Evolutionary conservation across 805 yeast genomes (phyloP), one percentile per base, ranked within the genome.

Genomic region (Ogataea populi-albae): DNA sequence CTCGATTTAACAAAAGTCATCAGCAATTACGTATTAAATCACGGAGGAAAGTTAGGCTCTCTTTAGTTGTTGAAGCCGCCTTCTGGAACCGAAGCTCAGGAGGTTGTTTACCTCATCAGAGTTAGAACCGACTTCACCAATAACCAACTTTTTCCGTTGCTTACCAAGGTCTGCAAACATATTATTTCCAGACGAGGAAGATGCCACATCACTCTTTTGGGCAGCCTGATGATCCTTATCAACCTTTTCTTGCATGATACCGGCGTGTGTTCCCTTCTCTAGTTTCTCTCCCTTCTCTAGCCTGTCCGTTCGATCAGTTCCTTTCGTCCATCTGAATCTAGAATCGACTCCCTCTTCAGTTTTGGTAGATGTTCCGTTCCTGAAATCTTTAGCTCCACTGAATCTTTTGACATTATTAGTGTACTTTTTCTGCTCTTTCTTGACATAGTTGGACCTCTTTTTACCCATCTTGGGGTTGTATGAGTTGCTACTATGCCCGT

Each of bases 41-140:
- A n/a, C n/a, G n/a, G n/a, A n/a, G n/a, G n/a, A n/a, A n/a, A n/a
- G 15, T 30, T 23, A 35, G 3, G 25, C 19, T 29, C 37, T 35
- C 27, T 39, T 43, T 27, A 41, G 40, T 35, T 40, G 50, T 26
- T 45, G 43, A 43, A 42, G 28, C 42, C 47, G 40, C 37, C 56
- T 46, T 34, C 55, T 43, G 4, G 45, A 43, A 16, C 49, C 52
- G 35, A 56, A 53, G 26, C 50, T 52, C 22, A 50, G 30, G 40
- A 55, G 37, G n/a, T 44, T 52, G 30, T 49, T 56, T 18, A 54
- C 49, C 32, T 54, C 60, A 15, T 48, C 57, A 20, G 45, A 47
- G 18, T 45, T 46, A n/a, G 44, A 34, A 2, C 52, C 52, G 21
- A 46, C 45, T 17, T 48, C 49, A 29, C 37, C 48, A 23, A 50